phyloP scores from a whole-genome alignment of 2,329 filamentous ascomycete species.

The Acrodontium crateriforme region DNA sequence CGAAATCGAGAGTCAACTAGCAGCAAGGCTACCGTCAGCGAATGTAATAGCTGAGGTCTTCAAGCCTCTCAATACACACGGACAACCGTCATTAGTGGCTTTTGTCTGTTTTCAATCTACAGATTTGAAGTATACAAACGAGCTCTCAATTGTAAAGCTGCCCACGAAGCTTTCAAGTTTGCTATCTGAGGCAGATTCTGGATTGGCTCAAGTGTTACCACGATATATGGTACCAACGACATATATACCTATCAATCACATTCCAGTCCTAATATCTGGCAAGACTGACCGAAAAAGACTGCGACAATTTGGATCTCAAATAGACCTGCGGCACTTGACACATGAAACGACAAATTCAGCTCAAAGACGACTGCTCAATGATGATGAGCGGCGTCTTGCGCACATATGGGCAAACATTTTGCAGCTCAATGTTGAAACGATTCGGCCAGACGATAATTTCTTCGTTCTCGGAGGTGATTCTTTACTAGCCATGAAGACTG shows the following conservation, averaged over 20 bases:
- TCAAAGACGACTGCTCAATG: background rate
- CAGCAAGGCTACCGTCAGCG: background rate
- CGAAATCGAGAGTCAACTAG: background rate
- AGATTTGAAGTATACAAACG: constrained; percentile 1
- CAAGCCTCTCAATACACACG: background rate
- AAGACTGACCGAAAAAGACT: background rate
- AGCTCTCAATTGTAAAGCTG: background rate
- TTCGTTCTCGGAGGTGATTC: background rate
- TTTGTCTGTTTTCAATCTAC: background rate
- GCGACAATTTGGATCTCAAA: background rate
- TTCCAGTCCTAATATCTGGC: background rate
- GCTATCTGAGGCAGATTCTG: no score
- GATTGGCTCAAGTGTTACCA: background rate
- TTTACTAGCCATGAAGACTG: background rate
- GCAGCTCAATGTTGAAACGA: background rate
- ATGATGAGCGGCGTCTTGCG: background rate
- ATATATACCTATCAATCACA: background rate
- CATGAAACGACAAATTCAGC: background rate
- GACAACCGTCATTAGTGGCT: background rate
- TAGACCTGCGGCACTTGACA: background rate
- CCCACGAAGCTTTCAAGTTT: background rate
- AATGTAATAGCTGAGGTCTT: background rate
- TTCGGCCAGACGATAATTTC: background rate
- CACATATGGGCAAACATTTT: background rate
- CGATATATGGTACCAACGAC: background rate